Evolutionary conservation across 129 eudicot genomes (phyloP), one percentile per base, ranked within the genome.

Genomic region (Kitagawia praeruptora): DNA sequence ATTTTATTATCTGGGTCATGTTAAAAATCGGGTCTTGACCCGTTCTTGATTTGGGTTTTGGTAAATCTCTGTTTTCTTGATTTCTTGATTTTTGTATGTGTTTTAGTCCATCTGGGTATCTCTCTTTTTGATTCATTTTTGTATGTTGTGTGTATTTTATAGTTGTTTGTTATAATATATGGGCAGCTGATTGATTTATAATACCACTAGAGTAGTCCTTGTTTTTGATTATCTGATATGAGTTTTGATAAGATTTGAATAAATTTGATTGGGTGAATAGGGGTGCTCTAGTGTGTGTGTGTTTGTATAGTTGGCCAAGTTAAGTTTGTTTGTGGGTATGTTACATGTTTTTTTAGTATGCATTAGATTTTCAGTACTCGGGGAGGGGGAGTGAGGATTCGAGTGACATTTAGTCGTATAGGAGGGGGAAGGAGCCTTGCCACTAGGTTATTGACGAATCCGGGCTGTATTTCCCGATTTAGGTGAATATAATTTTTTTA

Each of bases 51-150:
- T 66, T 31, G 41, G 72, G 5, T 31, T 53, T 13, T 64, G 84
- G 84, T 81, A 40, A 81, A 81, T 81, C 74, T 74, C 44, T 40
- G 19, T 1, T 54, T 45, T 75, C 46, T 74, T 10, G 31, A n/a
- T 58, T 44, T 53, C 7, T 39, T 28, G 5, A 38, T 34, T 54
- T n/a, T 74, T 31, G 38, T 47, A 1, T 67, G 42, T 28, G 15
- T 56, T 46, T 15, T 49, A 80, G 25, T 8, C 45, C 67, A 53
- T 80, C 74, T 74, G 78, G 73, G 73, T 8, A 23, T 0, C 13
- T 9, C 1, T 58, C 27, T 58, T 58, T 58, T 58, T 28, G 67
- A n/a, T 58, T 58, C 15, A 8, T 58, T 58, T 58, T 49, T 56
- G 8, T 58, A 0, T n/a, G 34, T 25, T n/a, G 3, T 8, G 14